Evolutionary conservation across 108 stramenopile genomes (phyloP).

Genomic region (Schizochytrium sp.): DNA sequence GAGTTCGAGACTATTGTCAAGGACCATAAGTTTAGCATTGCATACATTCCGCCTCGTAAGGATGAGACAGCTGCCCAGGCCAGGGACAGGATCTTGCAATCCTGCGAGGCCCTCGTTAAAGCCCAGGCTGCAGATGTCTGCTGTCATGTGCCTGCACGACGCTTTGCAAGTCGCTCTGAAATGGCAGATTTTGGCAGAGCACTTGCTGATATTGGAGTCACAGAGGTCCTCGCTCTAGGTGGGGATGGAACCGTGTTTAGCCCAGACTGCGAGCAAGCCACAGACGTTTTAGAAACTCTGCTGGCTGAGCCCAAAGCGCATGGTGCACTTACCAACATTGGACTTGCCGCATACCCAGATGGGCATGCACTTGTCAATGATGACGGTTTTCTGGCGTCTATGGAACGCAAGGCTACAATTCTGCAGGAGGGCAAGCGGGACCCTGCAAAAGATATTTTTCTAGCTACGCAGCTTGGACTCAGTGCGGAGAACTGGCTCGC

Average conservation of each 20-base stretch:
- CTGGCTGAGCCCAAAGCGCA: background rate
- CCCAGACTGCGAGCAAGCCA: background rate
- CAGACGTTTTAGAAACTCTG: background rate
- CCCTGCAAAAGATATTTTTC: background rate
- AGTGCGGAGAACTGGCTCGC: background rate
- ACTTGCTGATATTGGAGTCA: background rate
- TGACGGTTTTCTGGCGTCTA: background rate
- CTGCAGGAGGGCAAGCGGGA: background rate
- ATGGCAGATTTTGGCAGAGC: background rate
- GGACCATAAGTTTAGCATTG: background rate
- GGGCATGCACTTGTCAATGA: slow-evolving; percentile 19
- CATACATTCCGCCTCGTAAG: slow-evolving; percentile 20
- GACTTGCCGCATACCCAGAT: slow-evolving; percentile 24
- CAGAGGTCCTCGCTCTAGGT: background rate
- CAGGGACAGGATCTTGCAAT: background rate
- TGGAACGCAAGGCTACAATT: background rate
- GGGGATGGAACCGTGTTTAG: background rate
- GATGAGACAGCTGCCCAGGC: background rate
- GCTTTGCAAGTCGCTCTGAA: background rate
- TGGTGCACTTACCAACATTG: background rate
- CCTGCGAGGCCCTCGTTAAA: background rate
- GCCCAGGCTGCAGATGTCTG: background rate
- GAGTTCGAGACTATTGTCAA: background rate
- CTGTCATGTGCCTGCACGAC: slow-evolving; percentile 49
- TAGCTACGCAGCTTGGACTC: slow-evolving; percentile 33